Base-by-base conservation (phyloP, 768 basidiomycete genomes). In the Boletales sp. region DNA sequence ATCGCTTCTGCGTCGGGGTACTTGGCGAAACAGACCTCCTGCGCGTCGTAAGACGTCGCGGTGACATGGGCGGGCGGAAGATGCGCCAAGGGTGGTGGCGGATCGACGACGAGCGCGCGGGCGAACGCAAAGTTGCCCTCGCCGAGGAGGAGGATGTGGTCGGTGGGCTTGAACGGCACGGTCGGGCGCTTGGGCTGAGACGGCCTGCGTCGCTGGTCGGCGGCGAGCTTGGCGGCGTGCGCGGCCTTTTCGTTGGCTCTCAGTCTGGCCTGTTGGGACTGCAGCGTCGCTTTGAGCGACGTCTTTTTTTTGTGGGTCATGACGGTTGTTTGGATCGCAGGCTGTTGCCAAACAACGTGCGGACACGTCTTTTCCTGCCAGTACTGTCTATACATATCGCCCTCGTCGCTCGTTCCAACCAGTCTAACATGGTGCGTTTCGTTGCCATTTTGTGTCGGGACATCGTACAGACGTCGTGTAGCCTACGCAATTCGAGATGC, bases 121-220 rank as follows among this genome's bases (percentile, higher is more conserved):
- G 93, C 78, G 59, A 90, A 98, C 1, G 94, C 95, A 62, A 98
- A 97, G 66, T 97, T 91, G 11, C 92, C 95, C 73, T 98, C 95
- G 9, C 94, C 95, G 46, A 98, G 72, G 30, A 95, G 76, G 18
- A 90, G 74, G 32, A 91, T 85, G 42, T 65, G 79, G 61, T 90
- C 84, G 8, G 79, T 82, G 0, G 79, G 62, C 13, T 64, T 66
- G 67, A 89, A 90, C 0, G 88, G 89, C 9, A 87, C 73, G 0
- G 79, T 86, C 1, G 74, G 70, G 33, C 57, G 11, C 44, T 35
- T 50, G 13, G 57, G 49, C 42, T 49, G 57, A 69, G 54, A 77
- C 74, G 44, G 54, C 54, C 74, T 79, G 43, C 76, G 72, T 43
- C 76, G 72, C 55, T 81, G 21, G 21, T 21, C 21, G 21, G 21